Percentiles rank a stretch among this genome's conserved stretches.
These are phyloP conservation scores for Pyrenula massariospora DNA, from an alignment of 495 filamentous ascomycete genomes.

Conservation along the genomic window DNA sequence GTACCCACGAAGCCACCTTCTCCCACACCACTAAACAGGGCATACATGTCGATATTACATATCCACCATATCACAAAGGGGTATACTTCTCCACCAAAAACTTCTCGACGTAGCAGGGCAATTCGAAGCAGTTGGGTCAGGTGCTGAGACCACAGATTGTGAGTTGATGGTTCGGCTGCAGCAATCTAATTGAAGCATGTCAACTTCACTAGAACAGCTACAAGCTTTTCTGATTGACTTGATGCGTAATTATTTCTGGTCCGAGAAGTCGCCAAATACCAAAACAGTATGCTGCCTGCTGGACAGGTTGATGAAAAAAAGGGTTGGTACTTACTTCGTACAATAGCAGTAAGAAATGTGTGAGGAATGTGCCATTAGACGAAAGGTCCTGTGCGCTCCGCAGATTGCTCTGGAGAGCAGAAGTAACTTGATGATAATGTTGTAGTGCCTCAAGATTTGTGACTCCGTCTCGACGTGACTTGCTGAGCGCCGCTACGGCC, in stretches of 20 bases:
- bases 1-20: constrained; percentile 36
- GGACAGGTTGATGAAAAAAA: no score
- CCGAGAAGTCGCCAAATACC: no score
- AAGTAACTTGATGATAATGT: constrained; percentile 44
- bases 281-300: no score
- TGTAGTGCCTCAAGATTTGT: constrained; percentile 37
- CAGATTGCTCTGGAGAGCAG: constrained; percentile 33
- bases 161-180: constrained; percentile 28
- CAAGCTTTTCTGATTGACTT: not conserved
- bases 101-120: constrained; percentile 29
- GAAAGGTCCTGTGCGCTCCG: constrained; percentile 35
- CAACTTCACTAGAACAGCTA: not conserved
- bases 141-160: constrained; percentile 44
- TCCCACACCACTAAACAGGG: constrained; percentile 41
- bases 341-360: constrained; percentile 48
- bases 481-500: constrained; percentile 44
- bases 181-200: constrained; percentile 22
- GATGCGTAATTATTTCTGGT: no score
- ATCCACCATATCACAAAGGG: constrained; percentile 44
- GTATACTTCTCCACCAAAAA: constrained; percentile 33
- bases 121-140: constrained; percentile 42
- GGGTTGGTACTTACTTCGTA: constrained; percentile 35
- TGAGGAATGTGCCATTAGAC: constrained; percentile 45
- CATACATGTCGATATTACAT: constrained; percentile 43
- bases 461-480: constrained; percentile 32